phyloP scores from a whole-genome alignment of 1,284 basidiomycete genomes.

The Malassezia arunalokei region DNA sequence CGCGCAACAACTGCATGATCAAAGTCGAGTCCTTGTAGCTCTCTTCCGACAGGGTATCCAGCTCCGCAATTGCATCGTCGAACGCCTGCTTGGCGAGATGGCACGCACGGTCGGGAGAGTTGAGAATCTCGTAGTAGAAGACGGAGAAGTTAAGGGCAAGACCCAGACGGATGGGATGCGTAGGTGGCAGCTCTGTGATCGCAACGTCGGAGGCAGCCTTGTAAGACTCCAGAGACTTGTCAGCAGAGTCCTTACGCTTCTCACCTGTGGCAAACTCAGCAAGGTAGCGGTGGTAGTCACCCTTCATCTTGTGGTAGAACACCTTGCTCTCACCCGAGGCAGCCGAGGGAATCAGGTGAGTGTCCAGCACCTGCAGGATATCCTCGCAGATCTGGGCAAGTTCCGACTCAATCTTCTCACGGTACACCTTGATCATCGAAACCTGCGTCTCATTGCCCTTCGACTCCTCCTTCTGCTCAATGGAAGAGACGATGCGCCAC shows the following conservation, averaged over 20 bases:
- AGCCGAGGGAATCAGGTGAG: slow-evolving; percentile 96
- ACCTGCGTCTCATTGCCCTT: slow-evolving; percentile 98
- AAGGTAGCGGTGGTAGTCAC: slow-evolving; percentile 99
- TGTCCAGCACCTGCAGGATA: slow-evolving; percentile 94
- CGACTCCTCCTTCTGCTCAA: slow-evolving; percentile 99
- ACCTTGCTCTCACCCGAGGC: slow-evolving; percentile 98
- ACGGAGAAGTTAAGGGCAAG: slow-evolving; percentile 99
- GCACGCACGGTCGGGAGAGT: slow-evolving; percentile 97
- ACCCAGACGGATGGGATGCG: slow-evolving; percentile 97
- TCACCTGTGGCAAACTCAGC: slow-evolving; percentile 98
- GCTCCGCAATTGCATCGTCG: slow-evolving; percentile 98
- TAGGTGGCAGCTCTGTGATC: slow-evolving; percentile 91
- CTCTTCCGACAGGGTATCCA: slow-evolving; percentile 98
- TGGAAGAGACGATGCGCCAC: slow-evolving; percentile 97
- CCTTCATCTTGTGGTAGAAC: slow-evolving; percentile 99
- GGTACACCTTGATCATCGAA: slow-evolving; percentile 95
- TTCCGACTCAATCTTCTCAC: slow-evolving; percentile 89
- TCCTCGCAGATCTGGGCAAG: slow-evolving; percentile 99
- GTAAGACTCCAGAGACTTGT: slow-evolving; percentile 98
- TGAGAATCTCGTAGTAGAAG: slow-evolving; percentile 99
- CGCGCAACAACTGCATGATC: slow-evolving; percentile 97
- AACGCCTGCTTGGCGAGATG: slow-evolving; percentile 99
- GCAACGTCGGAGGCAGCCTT: slow-evolving; percentile 98
- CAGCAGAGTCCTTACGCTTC: slow-evolving; percentile 94
- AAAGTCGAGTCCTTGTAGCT: slow-evolving; percentile 84